phyloP scores from a whole-genome alignment of 176 grass and related monocot species.

The Aegilops longissima region DNA sequence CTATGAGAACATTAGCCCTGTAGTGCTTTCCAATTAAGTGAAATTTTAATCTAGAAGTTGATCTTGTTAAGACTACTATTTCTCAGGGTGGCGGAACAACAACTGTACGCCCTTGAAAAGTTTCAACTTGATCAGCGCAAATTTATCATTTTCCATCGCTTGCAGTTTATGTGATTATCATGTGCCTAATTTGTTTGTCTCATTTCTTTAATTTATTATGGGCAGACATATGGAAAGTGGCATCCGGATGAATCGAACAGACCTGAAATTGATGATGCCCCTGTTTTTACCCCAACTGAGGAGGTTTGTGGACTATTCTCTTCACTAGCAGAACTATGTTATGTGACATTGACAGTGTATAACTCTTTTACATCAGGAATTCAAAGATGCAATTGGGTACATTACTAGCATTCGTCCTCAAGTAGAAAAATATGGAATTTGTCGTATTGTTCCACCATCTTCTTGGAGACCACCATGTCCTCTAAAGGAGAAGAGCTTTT shows the following conservation, averaged over 20 bases:
- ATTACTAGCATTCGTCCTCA: conserved; percentile 63
- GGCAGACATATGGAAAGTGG: conserved; percentile 50
- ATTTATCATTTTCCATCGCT: background rate
- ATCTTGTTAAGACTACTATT: background rate
- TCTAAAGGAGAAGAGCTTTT: conserved; percentile 78
- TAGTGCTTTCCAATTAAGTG: background rate
- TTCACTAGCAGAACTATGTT: conserved; percentile 7
- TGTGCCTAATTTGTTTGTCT: background rate
- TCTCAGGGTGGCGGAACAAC: conserved; percentile 2
- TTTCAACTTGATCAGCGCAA: conserved; percentile 20
- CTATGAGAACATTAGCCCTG: background rate
- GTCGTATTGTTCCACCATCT: conserved; percentile 79
- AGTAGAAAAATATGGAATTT: conserved; percentile 90
- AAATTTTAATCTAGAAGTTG: conserved; percentile 3
- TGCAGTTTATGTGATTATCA: background rate
- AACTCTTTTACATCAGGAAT: conserved; percentile 66
- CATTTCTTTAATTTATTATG: background rate
- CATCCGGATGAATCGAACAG: conserved; percentile 51
- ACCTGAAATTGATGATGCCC: conserved; percentile 82
- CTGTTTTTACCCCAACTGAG: conserved; percentile 82
- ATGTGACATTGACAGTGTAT: conserved; percentile 10
- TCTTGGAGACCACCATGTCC: conserved; percentile 75
- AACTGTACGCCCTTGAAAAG: conserved; percentile 22
- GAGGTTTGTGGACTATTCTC: conserved; percentile 56
- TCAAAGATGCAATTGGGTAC: conserved; percentile 83